Evolutionary conservation across 2,329 filamentous ascomycete species (phyloP).

Genomic region (Aspergillus sp.): DNA sequence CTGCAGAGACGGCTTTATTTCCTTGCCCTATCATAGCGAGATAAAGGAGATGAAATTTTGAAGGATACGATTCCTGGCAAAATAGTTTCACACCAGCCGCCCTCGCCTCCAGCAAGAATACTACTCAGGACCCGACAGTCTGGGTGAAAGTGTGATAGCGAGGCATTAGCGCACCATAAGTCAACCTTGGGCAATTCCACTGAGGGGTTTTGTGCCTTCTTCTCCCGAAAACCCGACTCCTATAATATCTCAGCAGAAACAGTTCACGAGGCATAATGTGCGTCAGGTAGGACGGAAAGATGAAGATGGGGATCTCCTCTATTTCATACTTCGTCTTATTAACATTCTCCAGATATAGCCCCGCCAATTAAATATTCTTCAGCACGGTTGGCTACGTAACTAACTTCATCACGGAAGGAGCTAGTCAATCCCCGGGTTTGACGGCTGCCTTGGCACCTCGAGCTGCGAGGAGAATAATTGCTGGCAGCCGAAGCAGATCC

Average conservation of each 20-base stretch:
- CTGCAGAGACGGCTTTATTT: background rate
- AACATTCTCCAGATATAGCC: too few species aligned
- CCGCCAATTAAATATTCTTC: background rate
- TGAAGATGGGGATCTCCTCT: background rate
- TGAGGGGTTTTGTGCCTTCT: slow-evolving; percentile 14
- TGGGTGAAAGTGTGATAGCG: slow-evolving; percentile 26
- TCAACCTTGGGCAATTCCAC: slow-evolving; percentile 15
- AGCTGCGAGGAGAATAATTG: background rate
- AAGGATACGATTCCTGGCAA: slow-evolving; percentile 13
- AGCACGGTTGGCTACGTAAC: background rate
- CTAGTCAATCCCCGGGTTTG: background rate
- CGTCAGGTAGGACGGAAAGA: background rate
- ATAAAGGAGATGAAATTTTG: slow-evolving; percentile 1
- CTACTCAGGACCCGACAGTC: slow-evolving; percentile 25
- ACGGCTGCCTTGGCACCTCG: slow-evolving; percentile 2
- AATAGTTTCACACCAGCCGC: slow-evolving; percentile 12
- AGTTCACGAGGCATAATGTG: background rate
- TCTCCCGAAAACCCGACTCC: background rate
- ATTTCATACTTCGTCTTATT: background rate
- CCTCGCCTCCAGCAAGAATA: slow-evolving; percentile 18
- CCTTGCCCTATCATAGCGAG: slow-evolving; percentile 1
- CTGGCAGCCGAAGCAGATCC: background rate
- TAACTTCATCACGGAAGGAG: slow-evolving; percentile 6
- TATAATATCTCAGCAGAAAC: background rate
- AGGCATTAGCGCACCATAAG: slow-evolving; percentile 22